Conservation (phyloP, 352 stramenopile species). For the Globisporangium nunn region DNA sequence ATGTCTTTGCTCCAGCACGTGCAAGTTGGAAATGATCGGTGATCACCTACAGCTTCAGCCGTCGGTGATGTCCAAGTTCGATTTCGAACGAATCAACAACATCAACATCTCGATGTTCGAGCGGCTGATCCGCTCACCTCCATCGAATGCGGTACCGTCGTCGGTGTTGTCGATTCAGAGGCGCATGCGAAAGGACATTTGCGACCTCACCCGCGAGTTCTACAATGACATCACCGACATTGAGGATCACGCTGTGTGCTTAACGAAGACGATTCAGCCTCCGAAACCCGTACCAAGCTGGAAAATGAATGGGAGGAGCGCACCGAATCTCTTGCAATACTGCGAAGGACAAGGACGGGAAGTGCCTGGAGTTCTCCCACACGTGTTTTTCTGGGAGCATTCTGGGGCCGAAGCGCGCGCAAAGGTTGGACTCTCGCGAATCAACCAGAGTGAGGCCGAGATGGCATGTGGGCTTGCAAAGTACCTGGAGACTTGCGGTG, state of each 20-base stretch:
- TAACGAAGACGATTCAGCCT: constrained; percentile 44
- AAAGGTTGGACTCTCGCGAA: constrained; percentile 61
- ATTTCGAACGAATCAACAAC: constrained; percentile 81
- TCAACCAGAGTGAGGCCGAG: constrained; percentile 64
- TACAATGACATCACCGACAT: constrained; percentile 78
- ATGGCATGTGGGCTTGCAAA: constrained; percentile 76
- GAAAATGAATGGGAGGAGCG: neutral
- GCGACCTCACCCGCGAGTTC: constrained; percentile 76
- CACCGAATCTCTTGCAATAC: constrained; percentile 8
- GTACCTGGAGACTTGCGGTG: constrained; percentile 74
- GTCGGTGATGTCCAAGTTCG: constrained; percentile 74
- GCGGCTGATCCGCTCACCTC: constrained; percentile 67
- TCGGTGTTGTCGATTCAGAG: constrained; percentile 83
- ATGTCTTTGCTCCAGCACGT: constrained; percentile 74
- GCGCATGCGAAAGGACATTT: constrained; percentile 86
- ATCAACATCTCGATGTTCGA: constrained; percentile 90
- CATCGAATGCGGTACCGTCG: constrained; percentile 52
- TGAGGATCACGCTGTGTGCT: constrained; percentile 65
- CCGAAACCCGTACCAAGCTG: neutral
- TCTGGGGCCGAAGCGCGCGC: constrained; percentile 47
- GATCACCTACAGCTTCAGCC: constrained; percentile 85
- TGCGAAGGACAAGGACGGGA: constrained; percentile 58
- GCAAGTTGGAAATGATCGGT: constrained; percentile 87
- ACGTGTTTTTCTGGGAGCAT: constrained; percentile 87
- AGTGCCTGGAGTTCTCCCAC: constrained; percentile 60